Conservation (phyloP, 2,329 filamentous ascomycete genomes). For the Coleophoma eucalyptorum region DNA sequence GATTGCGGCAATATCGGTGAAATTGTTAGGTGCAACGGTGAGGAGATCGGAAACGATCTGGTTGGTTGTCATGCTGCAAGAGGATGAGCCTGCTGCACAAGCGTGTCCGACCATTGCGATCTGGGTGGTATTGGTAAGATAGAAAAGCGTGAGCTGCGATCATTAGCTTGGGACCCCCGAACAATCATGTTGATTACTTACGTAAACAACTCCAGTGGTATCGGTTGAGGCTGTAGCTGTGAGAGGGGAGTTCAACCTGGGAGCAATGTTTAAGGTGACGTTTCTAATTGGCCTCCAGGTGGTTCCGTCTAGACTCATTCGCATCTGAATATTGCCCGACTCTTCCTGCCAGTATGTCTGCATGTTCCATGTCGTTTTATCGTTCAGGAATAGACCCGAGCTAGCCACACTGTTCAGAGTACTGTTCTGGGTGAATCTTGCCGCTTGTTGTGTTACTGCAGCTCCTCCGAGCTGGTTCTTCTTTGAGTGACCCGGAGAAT, state of each 20-base stretch:
- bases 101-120: constrained; percentile 16
- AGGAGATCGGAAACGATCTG: constrained; percentile 9
- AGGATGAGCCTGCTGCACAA: constrained; percentile 10
- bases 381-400: constrained; percentile 14
- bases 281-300: constrained; percentile 10
- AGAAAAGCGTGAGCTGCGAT: constrained; percentile 17
- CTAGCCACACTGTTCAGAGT: constrained; percentile 15
- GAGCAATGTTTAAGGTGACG: constrained; percentile 9
- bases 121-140: constrained; percentile 12
- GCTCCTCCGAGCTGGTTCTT: not conserved
- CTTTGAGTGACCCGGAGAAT: not conserved
- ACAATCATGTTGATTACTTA: not conserved
- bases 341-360: constrained; percentile 15
- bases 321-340: constrained; percentile 11
- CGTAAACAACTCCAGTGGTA: constrained; percentile 15
- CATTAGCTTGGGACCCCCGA: not conserved
- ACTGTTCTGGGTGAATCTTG: constrained; percentile 4
- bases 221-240: constrained; percentile 16
- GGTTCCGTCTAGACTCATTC: constrained; percentile 14
- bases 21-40: constrained; percentile 6
- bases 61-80: constrained; percentile 7
- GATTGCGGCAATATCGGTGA: constrained; percentile 15
- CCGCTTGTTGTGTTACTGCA: not conserved
- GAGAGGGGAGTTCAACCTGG: constrained; percentile 15
- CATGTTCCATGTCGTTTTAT: constrained; percentile 17